Percentiles rank a stretch among this genome's conserved stretches.
These are phyloP conservation scores for Mucor indicus DNA, from an alignment of 371 early-diverging fungal species.

Conservation along the genomic window DNA sequence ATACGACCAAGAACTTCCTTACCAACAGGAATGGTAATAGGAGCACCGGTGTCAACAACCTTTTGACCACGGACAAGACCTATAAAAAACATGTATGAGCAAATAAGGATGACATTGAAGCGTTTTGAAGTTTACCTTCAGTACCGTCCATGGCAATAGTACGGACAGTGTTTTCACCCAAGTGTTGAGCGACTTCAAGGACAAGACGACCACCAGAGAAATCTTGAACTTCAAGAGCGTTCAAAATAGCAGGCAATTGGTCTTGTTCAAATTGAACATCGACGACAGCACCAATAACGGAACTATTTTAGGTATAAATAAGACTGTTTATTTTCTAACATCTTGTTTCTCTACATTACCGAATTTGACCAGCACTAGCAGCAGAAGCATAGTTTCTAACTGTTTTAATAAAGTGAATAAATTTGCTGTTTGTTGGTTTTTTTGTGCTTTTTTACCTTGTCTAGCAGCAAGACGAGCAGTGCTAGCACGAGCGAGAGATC, in stretches of 20 bases:
- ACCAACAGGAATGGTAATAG: slow-evolving; percentile 91
- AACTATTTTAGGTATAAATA: slow-evolving; percentile 54
- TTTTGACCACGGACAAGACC: slow-evolving; percentile 94
- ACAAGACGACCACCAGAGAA: slow-evolving; percentile 75
- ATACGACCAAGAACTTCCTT: slow-evolving; percentile 94
- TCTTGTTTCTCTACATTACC: too few relatives aligned
- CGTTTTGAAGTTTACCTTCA: slow-evolving; percentile 15
- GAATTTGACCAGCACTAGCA: slow-evolving; percentile 42
- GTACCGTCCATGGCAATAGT: slow-evolving; percentile 98
- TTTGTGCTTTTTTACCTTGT: slow-evolving; percentile 10
- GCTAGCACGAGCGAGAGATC: slow-evolving; percentile 14
- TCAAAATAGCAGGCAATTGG: slow-evolving; percentile 88
- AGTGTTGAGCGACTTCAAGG: slow-evolving; percentile 91
- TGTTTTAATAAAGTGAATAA: too few relatives aligned
- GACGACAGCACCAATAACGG: slow-evolving; percentile 96
- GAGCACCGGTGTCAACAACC: slow-evolving; percentile 88
- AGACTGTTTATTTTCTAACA: too few relatives aligned
- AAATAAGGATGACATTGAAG: too few relatives aligned
- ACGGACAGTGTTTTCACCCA: slow-evolving; percentile 95
- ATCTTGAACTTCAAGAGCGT: slow-evolving; percentile 89
- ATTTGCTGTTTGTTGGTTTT: not conserved
- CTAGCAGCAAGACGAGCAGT: too few relatives aligned
- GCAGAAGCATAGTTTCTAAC: slow-evolving; percentile 40
- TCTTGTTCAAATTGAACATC: slow-evolving; percentile 95
- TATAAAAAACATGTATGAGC: too few relatives aligned